phyloP scores from a whole-genome alignment of 2,329 filamentous ascomycete species.

The Raffaelea ambrosiae region DNA sequence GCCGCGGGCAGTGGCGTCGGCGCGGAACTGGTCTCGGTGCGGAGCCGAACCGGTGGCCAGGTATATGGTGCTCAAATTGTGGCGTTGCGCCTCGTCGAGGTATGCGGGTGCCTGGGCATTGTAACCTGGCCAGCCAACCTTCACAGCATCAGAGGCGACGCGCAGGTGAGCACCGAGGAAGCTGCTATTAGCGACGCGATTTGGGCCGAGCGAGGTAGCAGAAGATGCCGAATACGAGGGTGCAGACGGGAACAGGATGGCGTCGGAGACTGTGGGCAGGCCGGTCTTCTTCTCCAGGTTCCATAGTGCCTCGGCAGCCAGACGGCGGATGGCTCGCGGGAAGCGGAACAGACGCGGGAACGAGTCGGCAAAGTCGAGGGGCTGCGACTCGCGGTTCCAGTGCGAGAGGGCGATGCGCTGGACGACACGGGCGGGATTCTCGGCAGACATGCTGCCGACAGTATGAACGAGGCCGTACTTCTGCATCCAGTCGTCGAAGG shows the following conservation, averaged over 20 bases:
- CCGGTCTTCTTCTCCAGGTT: slow-evolving; percentile 17
- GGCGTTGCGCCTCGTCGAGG: slow-evolving; percentile 21
- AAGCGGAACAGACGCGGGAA: slow-evolving; percentile 4
- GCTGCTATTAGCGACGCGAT: slow-evolving; percentile 16
- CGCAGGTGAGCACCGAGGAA: slow-evolving; percentile 30
- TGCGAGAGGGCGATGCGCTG: slow-evolving; percentile 15
- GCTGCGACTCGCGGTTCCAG: slow-evolving; percentile 12
- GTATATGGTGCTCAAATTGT: slow-evolving; percentile 24
- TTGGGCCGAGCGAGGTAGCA: slow-evolving; percentile 4
- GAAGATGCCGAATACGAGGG: not conserved
- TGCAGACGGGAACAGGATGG: not conserved
- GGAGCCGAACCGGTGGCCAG: slow-evolving; percentile 24
- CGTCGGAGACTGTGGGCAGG: slow-evolving; percentile 17
- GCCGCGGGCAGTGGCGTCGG: slow-evolving; percentile 18
- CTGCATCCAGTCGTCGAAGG: slow-evolving; percentile 6
- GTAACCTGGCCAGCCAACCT: slow-evolving; percentile 25
- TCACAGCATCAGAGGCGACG: slow-evolving; percentile 24
- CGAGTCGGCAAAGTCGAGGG: slow-evolving; percentile 1
- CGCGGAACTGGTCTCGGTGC: slow-evolving; percentile 20
- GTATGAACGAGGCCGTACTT: not conserved
- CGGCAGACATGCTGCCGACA: slow-evolving; percentile 5
- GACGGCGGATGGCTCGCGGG: not conserved
- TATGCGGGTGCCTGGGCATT: slow-evolving; percentile 27
- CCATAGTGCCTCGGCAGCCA: slow-evolving; percentile 23
- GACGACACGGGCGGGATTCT: slow-evolving; percentile 11